A percentile compares a stretch with the other conserved stretches of the same genome.
Conservation (phyloP, 371 early-diverging fungal genomes). For the Sporodiniella umbellata region DNA sequence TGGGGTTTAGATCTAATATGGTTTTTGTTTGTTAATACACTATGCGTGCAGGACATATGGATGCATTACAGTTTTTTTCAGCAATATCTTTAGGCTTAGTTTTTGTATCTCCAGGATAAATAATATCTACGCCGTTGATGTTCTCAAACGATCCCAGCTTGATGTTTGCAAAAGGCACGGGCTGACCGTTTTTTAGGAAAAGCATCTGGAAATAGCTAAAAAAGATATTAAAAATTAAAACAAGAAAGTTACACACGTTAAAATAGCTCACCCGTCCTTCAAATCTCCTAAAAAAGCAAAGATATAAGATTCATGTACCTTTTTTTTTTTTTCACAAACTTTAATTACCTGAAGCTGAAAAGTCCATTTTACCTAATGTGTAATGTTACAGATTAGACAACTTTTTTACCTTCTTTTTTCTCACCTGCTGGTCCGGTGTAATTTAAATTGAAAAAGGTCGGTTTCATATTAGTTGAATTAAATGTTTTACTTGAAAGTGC, state of each 20-base stretch:
- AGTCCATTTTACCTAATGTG: conserved; percentile 17
- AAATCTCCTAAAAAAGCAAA: conserved; percentile 14
- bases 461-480: conserved; percentile 34
- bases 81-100: conserved; percentile 23
- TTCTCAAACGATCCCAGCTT: conserved; percentile 21
- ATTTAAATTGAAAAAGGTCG: conserved; percentile 34
- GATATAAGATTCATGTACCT: background rate
- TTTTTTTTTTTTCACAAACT: background rate
- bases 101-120: conserved; percentile 28
- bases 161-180: conserved; percentile 17
- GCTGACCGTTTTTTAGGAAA: conserved; percentile 8
- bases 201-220: conserved; percentile 16
- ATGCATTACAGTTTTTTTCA: background rate
- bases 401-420: background rate
- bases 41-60: background rate
- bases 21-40: too few relatives aligned
- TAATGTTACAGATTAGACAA: background rate
- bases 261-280: conserved; percentile 7
- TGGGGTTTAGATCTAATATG: conserved; percentile 35
- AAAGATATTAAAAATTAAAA: background rate
- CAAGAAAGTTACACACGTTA: background rate
- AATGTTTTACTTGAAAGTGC: conserved; percentile 24
- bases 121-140: conserved; percentile 8
- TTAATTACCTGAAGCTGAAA: conserved; percentile 19
- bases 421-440: conserved; percentile 45